Evolutionary conservation across 2,329 filamentous ascomycete species (phyloP).

Genomic region (Whalleya microplaca): DNA sequence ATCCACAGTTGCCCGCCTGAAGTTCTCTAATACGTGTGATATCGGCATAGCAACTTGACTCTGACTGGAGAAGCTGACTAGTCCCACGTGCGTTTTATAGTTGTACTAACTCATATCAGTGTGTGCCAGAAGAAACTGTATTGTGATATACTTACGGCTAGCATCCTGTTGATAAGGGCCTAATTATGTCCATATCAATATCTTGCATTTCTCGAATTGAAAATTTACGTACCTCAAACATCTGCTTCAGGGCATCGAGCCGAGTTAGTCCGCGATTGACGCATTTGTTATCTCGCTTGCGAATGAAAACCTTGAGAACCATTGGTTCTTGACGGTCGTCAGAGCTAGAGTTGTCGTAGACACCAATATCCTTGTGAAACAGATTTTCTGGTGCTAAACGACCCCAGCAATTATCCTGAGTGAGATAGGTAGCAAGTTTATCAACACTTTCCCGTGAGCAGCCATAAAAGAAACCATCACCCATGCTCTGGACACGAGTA

Average conservation of each 20-base stretch:
- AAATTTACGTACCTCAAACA: neutral
- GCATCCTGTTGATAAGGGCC: neutral
- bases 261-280: neutral
- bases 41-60: neutral
- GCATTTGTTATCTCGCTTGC: neutral
- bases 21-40: neutral
- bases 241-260: neutral
- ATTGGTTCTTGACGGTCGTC: neutral
- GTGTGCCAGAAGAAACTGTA: neutral
- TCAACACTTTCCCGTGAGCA: neutral
- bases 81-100: neutral
- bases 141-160: neutral
- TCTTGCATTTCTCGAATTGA: neutral
- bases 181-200: neutral
- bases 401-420: neutral
- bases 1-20: neutral
- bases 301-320: neutral
- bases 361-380: neutral
- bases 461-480: neutral
- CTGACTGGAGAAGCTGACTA: neutral
- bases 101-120: neutral
- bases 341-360: neutral
- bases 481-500: neutral
- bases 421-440: neutral
- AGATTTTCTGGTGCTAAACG: neutral